Base-by-base conservation (phyloP, 2,329 filamentous ascomycete genomes). In the Colletotrichum higginsianum region DNA sequence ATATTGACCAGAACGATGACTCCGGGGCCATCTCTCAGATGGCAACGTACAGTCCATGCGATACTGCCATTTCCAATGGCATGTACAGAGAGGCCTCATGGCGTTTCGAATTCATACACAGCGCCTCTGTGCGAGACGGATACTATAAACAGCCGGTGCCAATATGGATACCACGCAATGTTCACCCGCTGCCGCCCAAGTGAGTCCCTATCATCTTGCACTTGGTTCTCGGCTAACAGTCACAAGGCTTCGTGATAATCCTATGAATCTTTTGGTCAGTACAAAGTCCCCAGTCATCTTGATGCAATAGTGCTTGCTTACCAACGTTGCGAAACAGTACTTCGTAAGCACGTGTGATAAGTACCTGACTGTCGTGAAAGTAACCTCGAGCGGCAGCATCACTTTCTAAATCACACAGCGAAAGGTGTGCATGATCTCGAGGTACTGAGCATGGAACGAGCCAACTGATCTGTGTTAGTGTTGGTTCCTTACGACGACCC, bases 371-470 rank as follows among this genome's bases (percentile, higher is more conserved):
- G 52, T 52, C 26, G 52, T 64, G 18, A 18, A 38, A 69, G 55
- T 57, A 63, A 30, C 53, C 16, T 49, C 53, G 50, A 74, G 69
- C 75, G 71, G 58, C 76, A 84, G 80, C 86, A 89, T 75, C 88
- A 90, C 76, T 90, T 96, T 77, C 85, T 96, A 71, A 94, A 95
- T 76, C 92, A 96, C 79, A 96, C 94, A 3, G 93, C 93, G 9
- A 89, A 90, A 71, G 90, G 84, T 82, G 79, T 91, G 75, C 79
- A 90, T 66, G 86, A 90, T 3, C 87, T 26, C 26, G 38, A 4
- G 12, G 13, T 9, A 38, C 38, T 18, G 2, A 35, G 18, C 4
- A n/a, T 30, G 11, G 26, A 38, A 56, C 16, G 9, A 53, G 30
- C 13, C 5, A 42, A 40, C 70, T 75, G n/a, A 76, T 56, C 21